Percentiles rank a stretch among this genome's conserved stretches.
Conservation (phyloP, 805 yeast genomes). For the Brettanomyces bruxellensis region DNA sequence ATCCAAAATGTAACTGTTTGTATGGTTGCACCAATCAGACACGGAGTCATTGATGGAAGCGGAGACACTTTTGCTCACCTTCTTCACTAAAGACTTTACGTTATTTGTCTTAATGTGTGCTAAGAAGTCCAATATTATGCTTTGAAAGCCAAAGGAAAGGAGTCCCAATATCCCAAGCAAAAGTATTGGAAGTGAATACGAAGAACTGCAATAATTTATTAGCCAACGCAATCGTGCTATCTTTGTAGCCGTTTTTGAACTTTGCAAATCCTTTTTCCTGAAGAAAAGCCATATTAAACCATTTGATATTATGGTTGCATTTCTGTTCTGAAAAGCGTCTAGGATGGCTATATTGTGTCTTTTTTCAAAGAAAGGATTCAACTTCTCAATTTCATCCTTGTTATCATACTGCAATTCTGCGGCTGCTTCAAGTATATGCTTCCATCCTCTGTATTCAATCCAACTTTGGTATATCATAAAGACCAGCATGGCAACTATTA, state of each 20-base stretch:
- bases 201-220: slow-evolving; percentile 41
- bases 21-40: slow-evolving; percentile 40
- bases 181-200: slow-evolving; percentile 40
- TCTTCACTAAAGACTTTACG: slow-evolving; percentile 5
- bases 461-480: slow-evolving; percentile 33
- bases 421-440: slow-evolving; percentile 19
- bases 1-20: slow-evolving; percentile 43
- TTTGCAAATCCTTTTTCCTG: slow-evolving; percentile 8
- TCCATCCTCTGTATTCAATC: slow-evolving; percentile 42
- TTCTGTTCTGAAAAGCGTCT: slow-evolving; percentile 18
- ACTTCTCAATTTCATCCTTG: not conserved
- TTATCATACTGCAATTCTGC: not conserved
- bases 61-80: not conserved
- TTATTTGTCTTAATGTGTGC: slow-evolving; percentile 6
- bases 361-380: slow-evolving; percentile 2
- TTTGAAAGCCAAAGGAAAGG: slow-evolving; percentile 45
- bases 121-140: slow-evolving; percentile 28
- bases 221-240: slow-evolving; percentile 30
- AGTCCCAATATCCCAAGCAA: slow-evolving; percentile 52
- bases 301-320: slow-evolving; percentile 10
- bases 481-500: slow-evolving; percentile 32
- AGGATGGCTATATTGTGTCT: slow-evolving; percentile 16
- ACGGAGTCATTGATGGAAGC: slow-evolving; percentile 25
- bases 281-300: slow-evolving; percentile 8
- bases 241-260: slow-evolving; percentile 1